phyloP scores from a whole-genome alignment of 2,329 filamentous ascomycete genomes.

The Alternaria brassicae region DNA sequence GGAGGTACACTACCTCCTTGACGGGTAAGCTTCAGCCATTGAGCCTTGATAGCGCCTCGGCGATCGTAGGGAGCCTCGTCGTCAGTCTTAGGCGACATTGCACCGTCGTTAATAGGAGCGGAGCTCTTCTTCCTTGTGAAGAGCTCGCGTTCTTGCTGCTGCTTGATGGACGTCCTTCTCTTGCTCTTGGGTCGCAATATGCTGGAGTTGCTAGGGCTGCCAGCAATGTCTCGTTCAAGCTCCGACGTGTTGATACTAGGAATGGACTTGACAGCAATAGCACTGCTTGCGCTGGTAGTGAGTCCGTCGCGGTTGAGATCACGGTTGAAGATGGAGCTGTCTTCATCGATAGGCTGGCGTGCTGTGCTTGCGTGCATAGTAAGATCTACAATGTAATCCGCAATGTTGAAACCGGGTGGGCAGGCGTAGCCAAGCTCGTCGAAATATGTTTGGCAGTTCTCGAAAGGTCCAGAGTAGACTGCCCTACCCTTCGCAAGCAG shows the following conservation, averaged over 20 bases:
- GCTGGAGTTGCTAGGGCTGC: constrained; percentile 67
- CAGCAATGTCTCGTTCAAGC: constrained; percentile 65
- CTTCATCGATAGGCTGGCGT: constrained; percentile 62
- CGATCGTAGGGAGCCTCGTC: constrained; percentile 65
- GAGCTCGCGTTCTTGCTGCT: constrained; percentile 87
- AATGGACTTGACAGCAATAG: constrained; percentile 87
- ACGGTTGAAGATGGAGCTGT: constrained; percentile 64
- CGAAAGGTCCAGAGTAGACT: constrained; percentile 92
- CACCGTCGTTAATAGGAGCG: constrained; percentile 56
- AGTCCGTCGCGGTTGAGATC: constrained; percentile 70
- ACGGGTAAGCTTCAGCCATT: constrained; percentile 66
- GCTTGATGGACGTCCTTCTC: constrained; percentile 79
- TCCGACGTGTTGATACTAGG: constrained; percentile 81
- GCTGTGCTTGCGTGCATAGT: constrained; percentile 89
- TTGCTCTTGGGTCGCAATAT: constrained; percentile 69
- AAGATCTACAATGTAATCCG: constrained; percentile 94
- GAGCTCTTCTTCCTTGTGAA: constrained; percentile 80
- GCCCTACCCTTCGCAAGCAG: constrained; percentile 86
- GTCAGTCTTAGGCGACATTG: constrained; percentile 66
- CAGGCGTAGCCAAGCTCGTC: constrained; percentile 90
- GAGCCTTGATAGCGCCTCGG: constrained; percentile 59
- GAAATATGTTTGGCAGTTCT: constrained; percentile 89
- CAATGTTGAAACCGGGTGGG: constrained; percentile 97
- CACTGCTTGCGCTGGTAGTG: constrained; percentile 82
- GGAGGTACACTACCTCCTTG: constrained; percentile 62